A percentile compares a stretch with the other conserved stretches of the same genome.
Evolutionary conservation across 1,284 basidiomycete genomes (phyloP).

Genomic region (Takashimella koratensis): DNA sequence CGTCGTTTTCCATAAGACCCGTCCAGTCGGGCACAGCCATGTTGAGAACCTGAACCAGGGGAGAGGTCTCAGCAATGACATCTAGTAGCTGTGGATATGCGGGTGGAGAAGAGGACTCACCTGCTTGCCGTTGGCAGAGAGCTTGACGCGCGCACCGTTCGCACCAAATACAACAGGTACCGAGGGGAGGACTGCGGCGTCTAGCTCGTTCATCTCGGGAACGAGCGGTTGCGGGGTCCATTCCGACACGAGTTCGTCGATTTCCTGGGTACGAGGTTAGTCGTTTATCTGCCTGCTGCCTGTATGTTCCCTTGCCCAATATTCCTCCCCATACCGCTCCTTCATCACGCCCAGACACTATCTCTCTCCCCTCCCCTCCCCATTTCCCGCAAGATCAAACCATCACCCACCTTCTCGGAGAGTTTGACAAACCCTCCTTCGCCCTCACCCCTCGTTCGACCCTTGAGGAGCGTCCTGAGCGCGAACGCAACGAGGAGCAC

Average conservation of each 20-base stretch:
- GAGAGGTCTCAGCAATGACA: too few relatives aligned
- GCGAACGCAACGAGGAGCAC: conserved; percentile 85
- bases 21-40: conserved; percentile 91
- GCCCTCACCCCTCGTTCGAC: conserved; percentile 79
- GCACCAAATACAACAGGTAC: conserved; percentile 78
- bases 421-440: conserved; percentile 89
- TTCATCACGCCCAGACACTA: background rate
- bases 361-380: too few relatives aligned
- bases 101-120: conserved; percentile 36
- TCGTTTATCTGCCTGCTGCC: background rate
- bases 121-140: conserved; percentile 69
- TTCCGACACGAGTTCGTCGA: conserved; percentile 92
- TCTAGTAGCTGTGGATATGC: too few relatives aligned
- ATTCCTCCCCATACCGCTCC: too few relatives aligned
- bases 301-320: too few relatives aligned
- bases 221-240: conserved; percentile 88
- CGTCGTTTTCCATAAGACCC: conserved; percentile 82
- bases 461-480: conserved; percentile 81
- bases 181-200: conserved; percentile 66
- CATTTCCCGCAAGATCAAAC: too few relatives aligned
- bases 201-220: conserved; percentile 55
- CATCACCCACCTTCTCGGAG: conserved; percentile 73
- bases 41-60: conserved; percentile 63
- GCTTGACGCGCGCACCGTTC: conserved; percentile 76
- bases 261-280: conserved; percentile 65